Conservation (phyloP, 1,284 basidiomycete genomes). For the Tilletiopsis washingtonensis region DNA sequence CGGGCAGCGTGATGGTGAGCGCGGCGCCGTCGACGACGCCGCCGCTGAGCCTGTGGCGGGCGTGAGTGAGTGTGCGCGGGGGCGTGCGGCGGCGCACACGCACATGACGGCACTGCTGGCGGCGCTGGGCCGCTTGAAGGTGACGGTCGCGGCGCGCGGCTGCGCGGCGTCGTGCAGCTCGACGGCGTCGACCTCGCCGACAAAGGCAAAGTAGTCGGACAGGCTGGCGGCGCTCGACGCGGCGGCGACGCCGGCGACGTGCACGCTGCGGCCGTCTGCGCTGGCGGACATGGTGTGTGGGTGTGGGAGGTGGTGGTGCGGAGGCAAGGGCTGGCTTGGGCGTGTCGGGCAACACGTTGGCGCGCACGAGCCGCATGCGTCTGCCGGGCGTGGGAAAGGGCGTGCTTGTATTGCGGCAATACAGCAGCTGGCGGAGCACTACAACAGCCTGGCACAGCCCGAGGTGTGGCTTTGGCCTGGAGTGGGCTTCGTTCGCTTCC, state of each 20-base stretch:
- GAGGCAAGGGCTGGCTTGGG: too few relatives aligned
- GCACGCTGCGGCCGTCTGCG: neutral
- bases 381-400: too few relatives aligned
- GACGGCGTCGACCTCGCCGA: neutral
- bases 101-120: conserved; percentile 31
- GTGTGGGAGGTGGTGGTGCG: too few relatives aligned
- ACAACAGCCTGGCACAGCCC: too few relatives aligned
- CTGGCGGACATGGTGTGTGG: too few relatives aligned
- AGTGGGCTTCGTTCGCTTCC: too few relatives aligned
- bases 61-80: neutral
- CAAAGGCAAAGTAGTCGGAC: neutral
- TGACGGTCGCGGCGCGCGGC: conserved; percentile 8
- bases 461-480: too few relatives aligned
- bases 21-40: conserved; percentile 30
- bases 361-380: too few relatives aligned
- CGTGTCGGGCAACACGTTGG: too few relatives aligned
- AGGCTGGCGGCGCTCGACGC: neutral
- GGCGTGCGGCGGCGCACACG: neutral
- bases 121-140: conserved; percentile 20
- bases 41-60: conserved; percentile 18
- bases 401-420: too few relatives aligned
- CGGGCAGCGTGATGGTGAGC: conserved; percentile 18
- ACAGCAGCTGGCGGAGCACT: too few relatives aligned
- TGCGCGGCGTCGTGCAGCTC: neutral
- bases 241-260: neutral